A percentile compares a stretch with the other conserved stretches of the same genome.
phyloP scores from a whole-genome alignment of 345 rosid genomes.

The Salix suchowensis region DNA sequence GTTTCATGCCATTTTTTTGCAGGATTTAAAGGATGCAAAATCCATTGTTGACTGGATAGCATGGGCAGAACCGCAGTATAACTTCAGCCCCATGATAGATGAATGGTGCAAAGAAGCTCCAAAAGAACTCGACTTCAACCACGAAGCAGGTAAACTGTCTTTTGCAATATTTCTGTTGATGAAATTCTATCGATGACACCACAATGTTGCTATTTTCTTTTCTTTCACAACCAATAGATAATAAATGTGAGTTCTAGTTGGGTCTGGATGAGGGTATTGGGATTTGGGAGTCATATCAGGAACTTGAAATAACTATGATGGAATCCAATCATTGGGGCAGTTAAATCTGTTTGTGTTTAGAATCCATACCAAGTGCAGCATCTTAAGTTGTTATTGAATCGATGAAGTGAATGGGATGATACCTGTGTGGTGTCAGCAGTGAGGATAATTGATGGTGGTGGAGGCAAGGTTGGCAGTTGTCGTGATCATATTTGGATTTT shows the following conservation, averaged over 20 bases:
- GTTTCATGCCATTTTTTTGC: conserved; percentile 20
- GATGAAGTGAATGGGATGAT: neutral
- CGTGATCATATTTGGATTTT: neutral
- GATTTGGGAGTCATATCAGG: neutral
- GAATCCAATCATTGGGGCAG: neutral
- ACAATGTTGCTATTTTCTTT: neutral
- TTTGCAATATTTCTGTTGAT: neutral
- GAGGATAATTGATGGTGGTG: neutral
- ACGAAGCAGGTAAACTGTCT: conserved; percentile 73
- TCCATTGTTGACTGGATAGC: conserved; percentile 93
- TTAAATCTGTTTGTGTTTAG: neutral
- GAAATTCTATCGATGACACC: neutral
- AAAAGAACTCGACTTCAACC: conserved; percentile 85
- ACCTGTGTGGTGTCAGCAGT: neutral
- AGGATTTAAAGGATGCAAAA: conserved; percentile 93
- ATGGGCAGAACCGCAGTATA: conserved; percentile 92
- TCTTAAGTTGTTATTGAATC: neutral
- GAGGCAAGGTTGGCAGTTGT: neutral
- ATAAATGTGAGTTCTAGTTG: neutral
- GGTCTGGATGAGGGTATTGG: neutral
- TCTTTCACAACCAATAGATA: neutral
- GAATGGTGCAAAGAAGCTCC: conserved; percentile 99
- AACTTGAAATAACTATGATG: conserved; percentile 1
- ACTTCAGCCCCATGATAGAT: conserved; percentile 93
- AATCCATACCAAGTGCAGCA: neutral